Percentiles rank a stretch among this genome's conserved stretches.
Conservation (phyloP, 2,329 filamentous ascomycete genomes). For the Dactylonectria estremocensis region DNA sequence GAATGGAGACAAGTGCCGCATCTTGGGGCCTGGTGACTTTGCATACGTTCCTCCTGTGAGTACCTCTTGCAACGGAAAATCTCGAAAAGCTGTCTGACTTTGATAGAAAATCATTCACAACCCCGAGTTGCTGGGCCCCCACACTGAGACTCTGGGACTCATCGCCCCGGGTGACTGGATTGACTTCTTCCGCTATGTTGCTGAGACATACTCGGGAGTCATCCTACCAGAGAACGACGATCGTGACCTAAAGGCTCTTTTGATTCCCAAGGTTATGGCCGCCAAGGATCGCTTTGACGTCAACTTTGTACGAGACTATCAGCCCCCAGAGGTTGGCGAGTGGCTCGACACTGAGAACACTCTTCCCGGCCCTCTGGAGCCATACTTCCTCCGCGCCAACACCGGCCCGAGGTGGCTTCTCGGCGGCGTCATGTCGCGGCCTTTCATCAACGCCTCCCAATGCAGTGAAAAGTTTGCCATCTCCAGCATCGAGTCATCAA, state of each 20-base stretch:
- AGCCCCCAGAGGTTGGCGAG: slow-evolving; percentile 59
- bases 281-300: slow-evolving; percentile 71
- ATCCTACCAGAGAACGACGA: slow-evolving; percentile 66
- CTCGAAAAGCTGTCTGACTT: slow-evolving; percentile 1
- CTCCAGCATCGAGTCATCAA: slow-evolving; percentile 65
- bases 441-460: slow-evolving; percentile 65
- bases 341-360: slow-evolving; percentile 59
- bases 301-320: slow-evolving; percentile 64
- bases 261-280: slow-evolving; percentile 70
- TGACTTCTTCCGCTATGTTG: slow-evolving; percentile 73
- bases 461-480: slow-evolving; percentile 66
- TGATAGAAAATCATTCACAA: slow-evolving; percentile 66
- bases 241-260: slow-evolving; percentile 64
- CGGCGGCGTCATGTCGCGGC: slow-evolving; percentile 62
- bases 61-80: slow-evolving; percentile 20
- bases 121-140: slow-evolving; percentile 67
- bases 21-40: slow-evolving; percentile 70
- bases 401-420: slow-evolving; percentile 63
- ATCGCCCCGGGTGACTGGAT: slow-evolving; percentile 72
- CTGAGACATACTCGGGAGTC: slow-evolving; percentile 65
- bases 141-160: slow-evolving; percentile 69
- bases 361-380: slow-evolving; percentile 56
- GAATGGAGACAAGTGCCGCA: slow-evolving; percentile 70
- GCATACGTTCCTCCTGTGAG: slow-evolving; percentile 69
- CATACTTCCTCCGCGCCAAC: slow-evolving; percentile 68